A percentile compares a stretch with the other conserved stretches of the same genome.
Conservation (phyloP, 495 filamentous ascomycete genomes). For the Hyaloscypha hepaticicola region DNA sequence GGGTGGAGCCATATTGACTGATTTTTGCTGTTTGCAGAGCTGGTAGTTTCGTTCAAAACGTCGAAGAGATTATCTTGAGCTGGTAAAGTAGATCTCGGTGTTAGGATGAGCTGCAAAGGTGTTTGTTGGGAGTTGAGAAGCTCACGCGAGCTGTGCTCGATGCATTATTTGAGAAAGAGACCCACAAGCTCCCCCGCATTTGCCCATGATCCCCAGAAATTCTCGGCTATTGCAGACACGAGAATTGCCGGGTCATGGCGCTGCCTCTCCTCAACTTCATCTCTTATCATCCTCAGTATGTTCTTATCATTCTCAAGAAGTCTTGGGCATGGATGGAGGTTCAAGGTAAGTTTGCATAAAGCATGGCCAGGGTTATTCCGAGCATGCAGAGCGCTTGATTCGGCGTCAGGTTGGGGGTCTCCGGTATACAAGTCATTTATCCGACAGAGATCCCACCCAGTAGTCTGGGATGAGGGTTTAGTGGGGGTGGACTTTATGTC, state of each 20-base stretch:
- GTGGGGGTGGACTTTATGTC: neutral
- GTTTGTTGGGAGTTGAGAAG: neutral
- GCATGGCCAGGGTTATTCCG: neutral
- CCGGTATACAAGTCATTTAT: neutral
- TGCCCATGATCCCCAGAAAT: conserved; percentile 1
- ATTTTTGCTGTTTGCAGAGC: neutral
- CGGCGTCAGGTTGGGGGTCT: neutral
- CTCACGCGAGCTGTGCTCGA: neutral
- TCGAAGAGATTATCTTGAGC: neutral
- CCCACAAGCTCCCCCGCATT: neutral
- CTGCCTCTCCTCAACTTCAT: neutral
- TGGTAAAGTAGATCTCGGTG: neutral
- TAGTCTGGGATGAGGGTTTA: neutral
- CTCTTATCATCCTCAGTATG: neutral
- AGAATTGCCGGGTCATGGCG: neutral
- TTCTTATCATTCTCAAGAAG: neutral
- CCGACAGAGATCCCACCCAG: neutral
- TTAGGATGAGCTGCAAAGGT: neutral
- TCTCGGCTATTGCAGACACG: neutral
- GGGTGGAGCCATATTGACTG: neutral
- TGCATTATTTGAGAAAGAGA: too few relatives aligned
- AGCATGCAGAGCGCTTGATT: neutral
- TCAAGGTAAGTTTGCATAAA: neutral
- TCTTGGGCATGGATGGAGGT: neutral
- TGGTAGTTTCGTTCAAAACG: neutral